These are phyloP conservation scores for Alloteropsis semialata DNA, from an alignment of 176 grass and related monocot species.

Conservation along the genomic window DNA sequence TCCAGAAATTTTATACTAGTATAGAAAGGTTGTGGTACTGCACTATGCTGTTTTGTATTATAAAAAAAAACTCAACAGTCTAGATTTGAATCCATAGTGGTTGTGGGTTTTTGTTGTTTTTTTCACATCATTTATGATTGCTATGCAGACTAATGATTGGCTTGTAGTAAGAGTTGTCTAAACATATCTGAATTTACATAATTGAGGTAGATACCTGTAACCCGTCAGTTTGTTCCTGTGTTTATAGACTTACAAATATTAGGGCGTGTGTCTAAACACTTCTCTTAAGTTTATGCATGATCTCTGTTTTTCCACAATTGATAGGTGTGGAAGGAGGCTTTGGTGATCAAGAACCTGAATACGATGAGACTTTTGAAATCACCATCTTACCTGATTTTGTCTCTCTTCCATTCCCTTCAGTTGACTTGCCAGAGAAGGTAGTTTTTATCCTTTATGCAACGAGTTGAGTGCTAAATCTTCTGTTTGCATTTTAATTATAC, in stretches of 20 bases:
- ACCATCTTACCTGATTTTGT: slow-evolving; percentile 81
- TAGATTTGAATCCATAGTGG: not conserved
- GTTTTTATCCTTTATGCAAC: not conserved
- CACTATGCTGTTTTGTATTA: not conserved
- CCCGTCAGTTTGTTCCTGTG: not conserved
- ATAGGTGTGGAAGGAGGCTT: slow-evolving; percentile 94
- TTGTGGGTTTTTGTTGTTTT: not conserved
- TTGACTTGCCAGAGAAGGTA: slow-evolving; percentile 98
- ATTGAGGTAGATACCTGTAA: not conserved
- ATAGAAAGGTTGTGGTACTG: not conserved
- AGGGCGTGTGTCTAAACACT: not conserved
- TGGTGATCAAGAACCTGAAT: slow-evolving; percentile 84
- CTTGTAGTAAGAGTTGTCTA: not conserved
- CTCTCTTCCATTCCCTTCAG: slow-evolving; percentile 87
- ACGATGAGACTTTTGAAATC: slow-evolving; percentile 68
- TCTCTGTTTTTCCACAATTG: slow-evolving; percentile 19
- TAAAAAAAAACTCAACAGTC: not conserved
- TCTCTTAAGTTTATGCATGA: not conserved
- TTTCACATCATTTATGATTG: not conserved
- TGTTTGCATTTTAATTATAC: not conserved
- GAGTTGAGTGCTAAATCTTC: not conserved
- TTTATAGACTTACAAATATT: not conserved
- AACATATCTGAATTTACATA: not conserved
- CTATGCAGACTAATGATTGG: not conserved
- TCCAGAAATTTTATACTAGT: not conserved